phyloP scores from a whole-genome alignment of 441 rosid genomes.

The Adansonia gregorii region DNA sequence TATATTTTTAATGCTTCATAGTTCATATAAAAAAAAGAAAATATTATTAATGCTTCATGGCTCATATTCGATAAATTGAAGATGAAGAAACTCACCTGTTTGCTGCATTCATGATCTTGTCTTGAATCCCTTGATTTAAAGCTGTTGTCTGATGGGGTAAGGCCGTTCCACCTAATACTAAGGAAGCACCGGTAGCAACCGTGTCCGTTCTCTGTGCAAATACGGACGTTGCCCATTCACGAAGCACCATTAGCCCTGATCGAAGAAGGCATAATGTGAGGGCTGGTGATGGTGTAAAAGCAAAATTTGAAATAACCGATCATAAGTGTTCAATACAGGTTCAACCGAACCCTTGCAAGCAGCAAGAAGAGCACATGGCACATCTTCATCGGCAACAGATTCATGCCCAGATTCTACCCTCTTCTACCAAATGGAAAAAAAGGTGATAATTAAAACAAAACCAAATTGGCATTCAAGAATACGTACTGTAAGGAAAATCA shows the following conservation, averaged over 20 bases:
- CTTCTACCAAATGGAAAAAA: slow-evolving; percentile 54
- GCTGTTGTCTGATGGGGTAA: slow-evolving; percentile 57
- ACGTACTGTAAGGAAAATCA: neutral
- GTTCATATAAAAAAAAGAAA: neutral
- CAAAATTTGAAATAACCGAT: slow-evolving; percentile 80
- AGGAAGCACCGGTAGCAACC: slow-evolving; percentile 64
- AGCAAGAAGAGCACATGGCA: slow-evolving; percentile 81
- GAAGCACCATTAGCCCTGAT: slow-evolving; percentile 81
- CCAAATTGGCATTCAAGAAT: neutral
- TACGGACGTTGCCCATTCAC: slow-evolving; percentile 93
- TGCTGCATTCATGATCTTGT: slow-evolving; percentile 88
- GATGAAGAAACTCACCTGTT: slow-evolving; percentile 61
- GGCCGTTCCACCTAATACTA: slow-evolving; percentile 69
- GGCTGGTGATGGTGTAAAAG: slow-evolving; percentile 76
- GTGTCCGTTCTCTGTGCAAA: slow-evolving; percentile 81
- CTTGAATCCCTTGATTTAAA: slow-evolving; percentile 75
- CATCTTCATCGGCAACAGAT: slow-evolving; percentile 80
- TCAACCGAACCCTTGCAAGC: slow-evolving; percentile 95
- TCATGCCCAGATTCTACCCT: slow-evolving; percentile 70
- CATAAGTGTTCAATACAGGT: slow-evolving; percentile 84
- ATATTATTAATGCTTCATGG: neutral
- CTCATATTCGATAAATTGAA: neutral
- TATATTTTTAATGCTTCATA: neutral
- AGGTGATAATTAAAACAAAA: slow-evolving; percentile 15
- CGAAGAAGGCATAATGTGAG: slow-evolving; percentile 81